Base-by-base conservation (phyloP, 208 protist genomes). In the Leishmania braziliensis region DNA sequence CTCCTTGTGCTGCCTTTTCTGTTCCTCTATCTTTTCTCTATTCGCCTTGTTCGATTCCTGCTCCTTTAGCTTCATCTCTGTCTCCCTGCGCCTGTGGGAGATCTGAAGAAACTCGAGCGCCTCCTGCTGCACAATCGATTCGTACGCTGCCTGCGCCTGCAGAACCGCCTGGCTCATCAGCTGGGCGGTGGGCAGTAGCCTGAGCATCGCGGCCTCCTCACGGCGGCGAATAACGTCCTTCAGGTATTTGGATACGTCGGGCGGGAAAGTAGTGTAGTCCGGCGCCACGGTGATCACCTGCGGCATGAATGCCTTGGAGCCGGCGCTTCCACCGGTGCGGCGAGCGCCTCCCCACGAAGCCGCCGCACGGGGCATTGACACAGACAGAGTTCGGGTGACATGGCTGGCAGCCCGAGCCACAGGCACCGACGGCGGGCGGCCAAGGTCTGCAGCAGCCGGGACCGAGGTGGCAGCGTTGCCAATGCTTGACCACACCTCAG, bases 171-270 rank as follows among this genome's bases (percentile, higher is more conserved):
- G 88, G 48, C 83, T 54, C 66, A 96, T 80, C 80, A 90, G 90
- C 72, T 95, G 91, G 50, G 76, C 83, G 73, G 89, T 90, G 77
- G 92, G 92, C 77, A 96, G 73, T 80, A 93, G 78, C 65, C 86
- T 90, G 83, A 92, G 51, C 53, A 86, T 58, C n/a, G 85, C 79
- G 18, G 83, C 87, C 87, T 91, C 89, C 50, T 92, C 88, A 5
- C 90, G 82, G 56, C 84, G 80, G 16, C 82, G 79, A 48, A 83
- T 70, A 48, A 94, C 70, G 60, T 95, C 92, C 85, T 91, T 92
- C 58, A 95, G 53, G 62, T 84, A 87, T 84, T 92, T 92, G 63
- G 80, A 73, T 18, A 92, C 85, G 63, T 93, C 92, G 50, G 85
- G 80, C 23, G 81, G 51, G 82, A 90, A 85, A 2, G 66, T 78